Evolutionary conservation across 768 basidiomycete genomes (phyloP).

Genomic region (Trametes sanguinea): DNA sequence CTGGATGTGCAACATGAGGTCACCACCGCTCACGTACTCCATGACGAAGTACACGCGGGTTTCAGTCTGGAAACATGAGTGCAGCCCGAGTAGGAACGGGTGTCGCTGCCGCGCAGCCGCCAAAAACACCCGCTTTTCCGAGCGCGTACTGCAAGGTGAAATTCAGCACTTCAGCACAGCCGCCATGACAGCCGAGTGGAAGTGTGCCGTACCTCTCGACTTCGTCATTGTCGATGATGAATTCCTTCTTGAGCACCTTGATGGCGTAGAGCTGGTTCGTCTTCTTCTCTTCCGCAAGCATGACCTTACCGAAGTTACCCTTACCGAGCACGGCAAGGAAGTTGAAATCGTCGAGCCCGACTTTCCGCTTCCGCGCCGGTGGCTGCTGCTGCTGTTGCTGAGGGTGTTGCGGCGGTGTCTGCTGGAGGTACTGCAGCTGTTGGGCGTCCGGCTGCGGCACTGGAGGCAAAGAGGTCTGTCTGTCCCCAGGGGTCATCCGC

Average conservation of each 20-base stretch:
- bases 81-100: constrained; percentile 94
- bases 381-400: constrained; percentile 36
- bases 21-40: constrained; percentile 99
- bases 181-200: background rate
- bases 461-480: constrained; percentile 31
- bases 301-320: constrained; percentile 99
- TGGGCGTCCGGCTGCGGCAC: constrained; percentile 29
- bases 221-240: constrained; percentile 99
- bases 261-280: constrained; percentile 91
- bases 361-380: constrained; percentile 68
- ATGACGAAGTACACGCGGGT: constrained; percentile 99
- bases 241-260: constrained; percentile 99
- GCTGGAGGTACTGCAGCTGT: constrained; percentile 36
- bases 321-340: constrained; percentile 98
- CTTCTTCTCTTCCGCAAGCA: constrained; percentile 98
- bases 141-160: constrained; percentile 73
- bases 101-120: constrained; percentile 96
- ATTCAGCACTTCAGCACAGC: background rate
- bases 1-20: constrained; percentile 99
- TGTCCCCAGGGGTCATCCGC: constrained; percentile 27
- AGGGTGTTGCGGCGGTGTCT: constrained; percentile 26
- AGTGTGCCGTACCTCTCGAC: constrained; percentile 80
- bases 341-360: constrained; percentile 98
- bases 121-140: constrained; percentile 97
- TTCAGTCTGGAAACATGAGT: constrained; percentile 99